Conservation (phyloP, 495 filamentous ascomycete genomes). For the Tuber aestivum region DNA sequence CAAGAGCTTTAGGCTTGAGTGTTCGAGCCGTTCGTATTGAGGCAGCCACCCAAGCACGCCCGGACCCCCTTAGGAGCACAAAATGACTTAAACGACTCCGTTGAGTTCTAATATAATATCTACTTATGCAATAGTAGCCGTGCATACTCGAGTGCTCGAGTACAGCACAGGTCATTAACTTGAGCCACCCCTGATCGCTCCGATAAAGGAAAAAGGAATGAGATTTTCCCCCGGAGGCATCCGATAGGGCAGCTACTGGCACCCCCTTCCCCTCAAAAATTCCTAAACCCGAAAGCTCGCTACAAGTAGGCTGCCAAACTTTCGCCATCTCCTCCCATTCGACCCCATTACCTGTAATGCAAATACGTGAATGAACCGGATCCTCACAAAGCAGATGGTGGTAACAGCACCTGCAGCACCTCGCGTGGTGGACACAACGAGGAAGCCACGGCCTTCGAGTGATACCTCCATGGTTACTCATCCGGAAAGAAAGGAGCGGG, state of each 20-base stretch:
- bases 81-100: background rate
- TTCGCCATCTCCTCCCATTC: background rate
- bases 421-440: background rate
- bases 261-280: background rate
- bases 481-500: background rate
- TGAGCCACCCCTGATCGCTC: background rate
- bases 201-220: background rate
- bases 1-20: background rate
- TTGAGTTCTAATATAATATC: background rate
- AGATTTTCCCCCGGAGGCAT: background rate
- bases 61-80: background rate
- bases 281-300: background rate
- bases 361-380: background rate
- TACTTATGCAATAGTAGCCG: background rate
- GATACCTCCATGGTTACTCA: background rate
- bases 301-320: background rate
- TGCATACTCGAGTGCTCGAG: too few species aligned
- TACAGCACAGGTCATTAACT: background rate
- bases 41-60: background rate
- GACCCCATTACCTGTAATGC: background rate
- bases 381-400: background rate
- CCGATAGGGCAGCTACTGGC: background rate
- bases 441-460: background rate
- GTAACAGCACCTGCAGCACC: background rate
- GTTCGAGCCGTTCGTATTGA: background rate